Conservation (phyloP, 2,329 filamentous ascomycete species). For the Myriosclerotinia scirpicola region DNA sequence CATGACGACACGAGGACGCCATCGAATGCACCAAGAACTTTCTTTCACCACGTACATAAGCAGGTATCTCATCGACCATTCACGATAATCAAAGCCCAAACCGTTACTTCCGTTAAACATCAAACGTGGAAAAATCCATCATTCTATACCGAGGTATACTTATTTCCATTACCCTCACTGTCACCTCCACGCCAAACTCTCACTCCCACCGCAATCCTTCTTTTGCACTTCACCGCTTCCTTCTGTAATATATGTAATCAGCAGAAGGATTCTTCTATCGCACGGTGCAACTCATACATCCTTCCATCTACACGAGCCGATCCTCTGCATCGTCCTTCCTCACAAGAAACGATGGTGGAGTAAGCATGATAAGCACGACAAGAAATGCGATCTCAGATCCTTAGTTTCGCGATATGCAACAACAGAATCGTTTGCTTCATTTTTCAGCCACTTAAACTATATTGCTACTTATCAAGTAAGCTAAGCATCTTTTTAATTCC, state of each 20-base stretch:
- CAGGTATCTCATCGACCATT: neutral
- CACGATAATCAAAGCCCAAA: neutral
- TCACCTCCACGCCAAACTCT: neutral
- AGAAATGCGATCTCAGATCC: slow-evolving; percentile 20
- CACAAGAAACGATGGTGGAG: neutral
- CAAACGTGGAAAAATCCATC: neutral
- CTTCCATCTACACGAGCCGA: neutral
- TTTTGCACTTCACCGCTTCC: neutral
- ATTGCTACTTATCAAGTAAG: neutral
- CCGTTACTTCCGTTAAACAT: neutral
- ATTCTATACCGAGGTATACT: neutral
- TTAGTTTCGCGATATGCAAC: slow-evolving; percentile 19
- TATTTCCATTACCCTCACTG: neutral
- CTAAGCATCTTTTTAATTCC: slow-evolving; percentile 1
- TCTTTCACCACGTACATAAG: neutral
- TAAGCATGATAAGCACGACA: neutral
- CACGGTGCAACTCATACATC: neutral
- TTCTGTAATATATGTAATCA: neutral
- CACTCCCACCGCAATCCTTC: neutral
- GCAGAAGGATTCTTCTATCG: slow-evolving; percentile 3
- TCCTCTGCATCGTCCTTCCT: neutral
- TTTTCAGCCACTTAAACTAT: slow-evolving; percentile 3
- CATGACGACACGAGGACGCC: neutral
- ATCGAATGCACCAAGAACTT: slow-evolving; percentile 11
- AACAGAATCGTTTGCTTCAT: neutral